phyloP scores from a whole-genome alignment of 805 yeast genomes.

The Candida arabinofermentans region DNA sequence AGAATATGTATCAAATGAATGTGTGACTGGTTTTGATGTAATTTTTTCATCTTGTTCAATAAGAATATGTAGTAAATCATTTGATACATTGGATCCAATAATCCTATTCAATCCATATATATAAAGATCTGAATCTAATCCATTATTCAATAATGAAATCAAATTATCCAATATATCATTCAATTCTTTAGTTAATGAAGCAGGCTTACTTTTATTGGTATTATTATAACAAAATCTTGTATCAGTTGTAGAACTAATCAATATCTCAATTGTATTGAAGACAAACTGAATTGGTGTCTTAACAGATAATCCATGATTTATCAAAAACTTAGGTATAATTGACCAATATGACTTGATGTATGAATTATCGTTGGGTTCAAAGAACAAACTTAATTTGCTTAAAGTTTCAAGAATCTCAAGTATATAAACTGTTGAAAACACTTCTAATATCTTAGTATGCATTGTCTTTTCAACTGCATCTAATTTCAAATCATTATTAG shows the following conservation, averaged over 20 bases:
- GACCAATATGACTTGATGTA: constrained; percentile 32
- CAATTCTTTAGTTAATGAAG: constrained; percentile 12
- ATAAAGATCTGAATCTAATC: constrained; percentile 39
- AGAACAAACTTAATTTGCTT: constrained; percentile 23
- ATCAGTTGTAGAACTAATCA: constrained; percentile 38
- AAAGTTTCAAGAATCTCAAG: constrained; percentile 56
- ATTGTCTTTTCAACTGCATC: constrained; percentile 31
- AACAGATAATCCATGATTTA: constrained; percentile 42
- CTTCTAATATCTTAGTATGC: constrained; percentile 46
- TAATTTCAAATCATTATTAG: constrained; percentile 16
- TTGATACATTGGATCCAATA: constrained; percentile 48
- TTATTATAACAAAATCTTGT: constrained; percentile 28
- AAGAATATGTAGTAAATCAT: constrained; percentile 37
- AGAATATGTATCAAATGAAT: constrained; percentile 24
- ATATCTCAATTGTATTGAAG: constrained; percentile 48
- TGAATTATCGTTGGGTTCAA: constrained; percentile 21
- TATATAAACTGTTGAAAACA: constrained; percentile 44
- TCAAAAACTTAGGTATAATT: constrained; percentile 30
- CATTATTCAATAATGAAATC: constrained; percentile 32
- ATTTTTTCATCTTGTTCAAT: constrained; percentile 30
- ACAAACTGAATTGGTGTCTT: constrained; percentile 52
- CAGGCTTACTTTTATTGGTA: constrained; percentile 14
- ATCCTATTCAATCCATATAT: constrained; percentile 52
- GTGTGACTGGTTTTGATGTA: constrained; percentile 20
- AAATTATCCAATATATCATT: constrained; percentile 21